Conservation (phyloP, 2,329 filamentous ascomycete species). For the Scolecobasidium constrictum region DNA sequence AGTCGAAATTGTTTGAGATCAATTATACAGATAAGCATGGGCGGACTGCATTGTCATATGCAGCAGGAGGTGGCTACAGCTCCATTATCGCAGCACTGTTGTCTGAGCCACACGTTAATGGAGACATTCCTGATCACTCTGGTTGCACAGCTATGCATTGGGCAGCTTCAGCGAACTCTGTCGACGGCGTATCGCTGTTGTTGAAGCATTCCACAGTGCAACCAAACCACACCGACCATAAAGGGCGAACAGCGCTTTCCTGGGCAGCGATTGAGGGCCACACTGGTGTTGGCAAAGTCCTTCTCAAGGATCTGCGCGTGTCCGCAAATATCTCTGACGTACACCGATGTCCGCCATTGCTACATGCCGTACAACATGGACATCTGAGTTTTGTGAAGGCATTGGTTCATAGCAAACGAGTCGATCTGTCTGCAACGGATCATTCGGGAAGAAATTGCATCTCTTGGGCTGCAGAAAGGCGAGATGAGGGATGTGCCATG, state of each 20-base stretch:
- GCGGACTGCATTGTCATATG: background rate
- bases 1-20: background rate
- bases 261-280: background rate
- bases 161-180: background rate
- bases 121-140: background rate
- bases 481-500: background rate
- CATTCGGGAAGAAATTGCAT: background rate
- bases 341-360: background rate
- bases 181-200: background rate
- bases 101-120: background rate
- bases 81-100: background rate
- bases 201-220: background rate
- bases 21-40: background rate
- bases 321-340: background rate
- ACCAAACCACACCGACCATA: background rate
- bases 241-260: background rate
- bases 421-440: background rate
- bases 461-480: background rate
- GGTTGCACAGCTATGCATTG: background rate
- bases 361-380: background rate
- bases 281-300: background rate
- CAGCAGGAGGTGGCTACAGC: background rate
- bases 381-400: background rate
- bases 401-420: background rate
- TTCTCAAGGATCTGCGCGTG: background rate